These are phyloP conservation scores for Phytophthora sp. DNA, from an alignment of 352 stramenopile species.

Conservation along the genomic window DNA sequence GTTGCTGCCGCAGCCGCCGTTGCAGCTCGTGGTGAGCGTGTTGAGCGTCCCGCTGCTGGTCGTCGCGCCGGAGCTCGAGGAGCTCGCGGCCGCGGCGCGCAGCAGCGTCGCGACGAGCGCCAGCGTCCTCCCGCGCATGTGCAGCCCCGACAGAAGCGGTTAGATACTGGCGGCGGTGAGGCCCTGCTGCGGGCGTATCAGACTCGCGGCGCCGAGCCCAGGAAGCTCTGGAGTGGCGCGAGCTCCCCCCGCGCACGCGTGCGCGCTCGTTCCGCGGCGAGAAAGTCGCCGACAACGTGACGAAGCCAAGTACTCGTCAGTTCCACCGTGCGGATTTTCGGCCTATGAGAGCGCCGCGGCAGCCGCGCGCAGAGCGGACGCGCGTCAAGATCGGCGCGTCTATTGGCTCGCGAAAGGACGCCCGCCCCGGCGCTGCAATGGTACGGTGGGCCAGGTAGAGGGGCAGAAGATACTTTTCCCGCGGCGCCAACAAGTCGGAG, in stretches of 20 bases:
- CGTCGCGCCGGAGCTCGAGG: conserved; percentile 10
- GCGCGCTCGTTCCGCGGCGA: conserved; percentile 28
- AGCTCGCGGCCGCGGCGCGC: conserved; percentile 9
- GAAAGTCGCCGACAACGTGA: conserved; percentile 32
- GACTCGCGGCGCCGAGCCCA: too few relatives aligned
- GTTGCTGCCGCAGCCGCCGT: conserved; percentile 64
- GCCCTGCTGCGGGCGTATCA: too few relatives aligned
- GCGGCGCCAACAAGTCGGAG: neutral
- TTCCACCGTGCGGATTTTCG: conserved; percentile 8
- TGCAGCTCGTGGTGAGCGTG: conserved; percentile 80
- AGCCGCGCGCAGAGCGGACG: neutral
- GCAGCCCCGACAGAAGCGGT: neutral
- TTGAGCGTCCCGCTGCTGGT: conserved; percentile 57
- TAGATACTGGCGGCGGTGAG: too few relatives aligned
- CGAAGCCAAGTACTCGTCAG: conserved; percentile 3
- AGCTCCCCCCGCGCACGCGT: too few relatives aligned
- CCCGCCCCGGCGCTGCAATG: conserved; percentile 2
- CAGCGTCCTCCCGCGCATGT: conserved; percentile 28
- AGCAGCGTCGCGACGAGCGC: conserved; percentile 10
- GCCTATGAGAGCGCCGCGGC: conserved; percentile 13
- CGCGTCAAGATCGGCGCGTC: neutral
- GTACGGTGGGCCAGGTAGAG: conserved; percentile 1
- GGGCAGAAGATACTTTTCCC: conserved; percentile 24
- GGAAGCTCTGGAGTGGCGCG: too few relatives aligned
- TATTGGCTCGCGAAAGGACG: conserved; percentile 30